phyloP scores from a whole-genome alignment of 2,329 filamentous ascomycete species.

The Aspergillus versicolor region DNA sequence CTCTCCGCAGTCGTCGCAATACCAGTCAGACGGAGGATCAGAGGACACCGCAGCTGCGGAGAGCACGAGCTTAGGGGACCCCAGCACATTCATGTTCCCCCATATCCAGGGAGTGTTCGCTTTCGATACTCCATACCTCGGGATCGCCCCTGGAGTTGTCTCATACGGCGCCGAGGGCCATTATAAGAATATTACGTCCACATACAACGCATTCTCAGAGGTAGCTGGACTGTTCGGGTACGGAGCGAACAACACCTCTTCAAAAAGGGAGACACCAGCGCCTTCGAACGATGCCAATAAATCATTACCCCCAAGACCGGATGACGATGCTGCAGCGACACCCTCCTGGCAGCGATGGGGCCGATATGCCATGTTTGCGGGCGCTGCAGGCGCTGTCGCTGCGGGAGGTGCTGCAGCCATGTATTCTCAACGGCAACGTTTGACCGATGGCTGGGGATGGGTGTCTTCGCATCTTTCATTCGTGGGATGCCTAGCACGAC shows the following conservation, averaged over 20 bases:
- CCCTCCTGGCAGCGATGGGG: slow-evolving; percentile 76
- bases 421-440: slow-evolving; percentile 79
- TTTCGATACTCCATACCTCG: slow-evolving; percentile 85
- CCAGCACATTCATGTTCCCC: slow-evolving; percentile 74
- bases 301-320: slow-evolving; percentile 29
- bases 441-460: slow-evolving; percentile 76
- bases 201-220: slow-evolving; percentile 67
- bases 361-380: slow-evolving; percentile 80
- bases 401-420: slow-evolving; percentile 80
- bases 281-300: slow-evolving; percentile 17
- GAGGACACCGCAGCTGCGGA: slow-evolving; percentile 12
- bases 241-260: slow-evolving; percentile 46
- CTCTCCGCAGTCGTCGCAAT: slow-evolving; percentile 25
- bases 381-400: slow-evolving; percentile 75
- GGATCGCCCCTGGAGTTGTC: slow-evolving; percentile 51
- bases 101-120: slow-evolving; percentile 87
- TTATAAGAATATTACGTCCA: slow-evolving; percentile 70
- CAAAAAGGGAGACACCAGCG: slow-evolving; percentile 11
- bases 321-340: slow-evolving; percentile 47
- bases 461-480: slow-evolving; percentile 90
- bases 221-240: slow-evolving; percentile 65
- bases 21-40: slow-evolving; percentile 1
- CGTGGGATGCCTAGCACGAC: slow-evolving; percentile 82
- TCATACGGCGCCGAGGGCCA: slow-evolving; percentile 72
- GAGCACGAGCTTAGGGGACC: slow-evolving; percentile 25